These are phyloP conservation scores for Suillus plorans DNA, from an alignment of 768 basidiomycete genomes.

Conservation along the genomic window DNA sequence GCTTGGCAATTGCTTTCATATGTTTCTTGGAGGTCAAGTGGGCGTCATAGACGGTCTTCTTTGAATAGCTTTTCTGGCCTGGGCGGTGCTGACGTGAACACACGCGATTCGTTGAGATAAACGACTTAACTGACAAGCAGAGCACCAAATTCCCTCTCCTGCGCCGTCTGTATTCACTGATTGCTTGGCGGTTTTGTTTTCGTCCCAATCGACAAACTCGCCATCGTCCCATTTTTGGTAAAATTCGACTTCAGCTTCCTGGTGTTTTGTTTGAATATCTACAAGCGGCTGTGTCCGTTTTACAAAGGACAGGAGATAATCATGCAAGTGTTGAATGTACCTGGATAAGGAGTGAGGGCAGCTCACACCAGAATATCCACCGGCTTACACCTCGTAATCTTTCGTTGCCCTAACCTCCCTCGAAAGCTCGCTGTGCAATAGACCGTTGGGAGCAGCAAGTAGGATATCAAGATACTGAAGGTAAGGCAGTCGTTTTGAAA, in stretches of 20 bases:
- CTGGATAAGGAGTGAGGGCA: constrained; percentile 38
- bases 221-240: constrained; percentile 76
- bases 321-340: constrained; percentile 80
- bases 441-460: constrained; percentile 58
- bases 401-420: constrained; percentile 67
- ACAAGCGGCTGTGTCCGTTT: constrained; percentile 83
- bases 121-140: constrained; percentile 69
- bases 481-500: constrained; percentile 83
- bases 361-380: constrained; percentile 7
- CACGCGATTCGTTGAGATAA: constrained; percentile 6
- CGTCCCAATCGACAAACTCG: constrained; percentile 76
- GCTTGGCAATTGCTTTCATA: constrained; percentile 82
- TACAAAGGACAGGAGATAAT: constrained; percentile 84
- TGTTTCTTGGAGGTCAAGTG: constrained; percentile 97
- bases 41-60: constrained; percentile 97
- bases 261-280: constrained; percentile 69
- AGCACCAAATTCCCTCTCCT: constrained; percentile 87
- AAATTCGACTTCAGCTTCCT: constrained; percentile 68
- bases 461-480: constrained; percentile 91
- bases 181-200: constrained; percentile 38
- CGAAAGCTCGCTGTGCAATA: constrained; percentile 67
- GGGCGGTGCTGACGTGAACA: constrained; percentile 7
- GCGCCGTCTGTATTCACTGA: constrained; percentile 41
- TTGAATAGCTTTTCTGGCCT: constrained; percentile 96
- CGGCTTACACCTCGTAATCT: constrained; percentile 75